Conservation (phyloP, 2,329 filamentous ascomycete species). For the Neonectria coccinea region DNA sequence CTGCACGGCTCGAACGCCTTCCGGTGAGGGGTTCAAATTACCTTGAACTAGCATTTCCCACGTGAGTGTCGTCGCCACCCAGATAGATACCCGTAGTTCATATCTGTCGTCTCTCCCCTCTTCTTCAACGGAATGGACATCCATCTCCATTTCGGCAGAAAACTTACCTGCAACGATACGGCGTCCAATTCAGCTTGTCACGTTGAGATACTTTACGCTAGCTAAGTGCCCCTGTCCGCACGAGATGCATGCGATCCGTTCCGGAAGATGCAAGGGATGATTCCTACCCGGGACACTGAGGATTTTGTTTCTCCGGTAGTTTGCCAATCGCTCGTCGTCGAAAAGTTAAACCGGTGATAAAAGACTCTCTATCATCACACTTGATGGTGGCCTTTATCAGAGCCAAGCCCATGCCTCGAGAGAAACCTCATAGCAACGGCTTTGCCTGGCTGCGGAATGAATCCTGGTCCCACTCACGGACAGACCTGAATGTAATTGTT, state of each 20-base stretch:
- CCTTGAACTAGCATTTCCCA: background rate
- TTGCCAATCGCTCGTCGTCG: too few species aligned
- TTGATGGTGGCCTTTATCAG: too few species aligned
- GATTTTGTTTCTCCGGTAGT: background rate
- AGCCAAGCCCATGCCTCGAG: too few species aligned
- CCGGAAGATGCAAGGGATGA: background rate
- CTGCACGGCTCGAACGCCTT: background rate
- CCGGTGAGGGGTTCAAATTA: background rate
- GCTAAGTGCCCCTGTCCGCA: background rate
- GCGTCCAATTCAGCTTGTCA: background rate
- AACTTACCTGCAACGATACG: background rate
- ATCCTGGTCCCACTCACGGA: too few species aligned
- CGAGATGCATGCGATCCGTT: background rate
- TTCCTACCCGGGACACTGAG: background rate
- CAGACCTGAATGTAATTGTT: too few species aligned
- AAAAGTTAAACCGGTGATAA: too few species aligned
- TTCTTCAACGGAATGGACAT: background rate
- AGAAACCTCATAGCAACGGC: too few species aligned
- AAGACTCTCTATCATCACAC: too few species aligned
- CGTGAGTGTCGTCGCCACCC: background rate
- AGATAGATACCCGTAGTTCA: background rate
- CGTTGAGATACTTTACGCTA: background rate
- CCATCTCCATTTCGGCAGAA: background rate
- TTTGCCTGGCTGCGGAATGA: too few species aligned
- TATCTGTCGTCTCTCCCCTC: background rate